These are phyloP conservation scores for Camellia granthamiana DNA, from an alignment of 148 eudicot genomes.

Conservation along the genomic window DNA sequence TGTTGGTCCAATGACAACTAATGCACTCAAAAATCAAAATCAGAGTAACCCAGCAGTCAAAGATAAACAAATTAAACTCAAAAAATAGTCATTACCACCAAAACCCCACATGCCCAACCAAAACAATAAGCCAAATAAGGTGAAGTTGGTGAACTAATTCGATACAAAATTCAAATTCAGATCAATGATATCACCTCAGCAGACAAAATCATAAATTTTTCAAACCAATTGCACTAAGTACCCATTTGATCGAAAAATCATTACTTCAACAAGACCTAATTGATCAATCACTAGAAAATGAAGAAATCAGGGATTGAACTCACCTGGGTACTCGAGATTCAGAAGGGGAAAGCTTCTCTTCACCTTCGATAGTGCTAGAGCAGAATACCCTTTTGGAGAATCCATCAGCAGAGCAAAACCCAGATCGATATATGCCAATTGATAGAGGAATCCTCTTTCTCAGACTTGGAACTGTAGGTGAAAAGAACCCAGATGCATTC, in stretches of 20 bases:
- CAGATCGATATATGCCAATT: slow-evolving; percentile 37
- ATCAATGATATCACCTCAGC: slow-evolving; percentile 3
- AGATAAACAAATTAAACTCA: neutral
- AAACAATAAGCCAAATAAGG: neutral
- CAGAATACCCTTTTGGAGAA: slow-evolving; percentile 42
- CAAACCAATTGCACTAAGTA: slow-evolving; percentile 3
- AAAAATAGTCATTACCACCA: neutral
- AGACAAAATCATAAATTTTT: neutral
- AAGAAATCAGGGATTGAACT: slow-evolving; percentile 6
- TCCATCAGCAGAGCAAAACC: slow-evolving; percentile 36
- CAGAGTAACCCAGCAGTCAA: neutral
- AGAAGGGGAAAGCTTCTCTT: slow-evolving; percentile 37
- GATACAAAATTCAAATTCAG: neutral
- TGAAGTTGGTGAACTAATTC: neutral
- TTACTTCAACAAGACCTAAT: slow-evolving; percentile 4
- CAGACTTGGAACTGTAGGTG: slow-evolving; percentile 29
- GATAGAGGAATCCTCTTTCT: slow-evolving; percentile 27
- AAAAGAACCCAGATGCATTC: slow-evolving; percentile 45
- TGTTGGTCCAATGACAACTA: neutral
- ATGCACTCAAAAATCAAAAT: neutral
- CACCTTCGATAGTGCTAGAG: slow-evolving; percentile 31
- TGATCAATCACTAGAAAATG: neutral
- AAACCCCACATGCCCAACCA: neutral
- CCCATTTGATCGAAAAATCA: neutral
- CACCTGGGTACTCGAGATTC: slow-evolving; percentile 49